Conservation (phyloP, 2,329 filamentous ascomycete genomes). For the Hymenoscyphus salicellus region DNA sequence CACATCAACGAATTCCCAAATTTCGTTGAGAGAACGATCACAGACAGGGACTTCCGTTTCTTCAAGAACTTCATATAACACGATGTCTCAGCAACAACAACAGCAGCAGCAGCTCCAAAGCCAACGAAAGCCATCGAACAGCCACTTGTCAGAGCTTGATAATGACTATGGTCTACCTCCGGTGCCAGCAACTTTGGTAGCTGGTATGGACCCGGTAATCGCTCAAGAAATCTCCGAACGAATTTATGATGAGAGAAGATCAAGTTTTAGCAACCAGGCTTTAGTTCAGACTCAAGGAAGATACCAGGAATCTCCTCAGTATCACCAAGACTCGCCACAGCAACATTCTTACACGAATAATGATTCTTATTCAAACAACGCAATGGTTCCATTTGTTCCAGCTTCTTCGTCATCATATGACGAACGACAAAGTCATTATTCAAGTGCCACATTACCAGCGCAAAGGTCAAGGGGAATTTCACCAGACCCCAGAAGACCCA, state of each 20-base stretch:
- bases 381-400: conserved; percentile 25
- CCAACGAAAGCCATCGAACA: conserved; percentile 25
- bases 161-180: conserved; percentile 43
- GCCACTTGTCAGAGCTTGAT: conserved; percentile 15
- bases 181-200: conserved; percentile 57
- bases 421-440: conserved; percentile 30
- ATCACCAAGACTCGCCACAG: conserved; percentile 25
- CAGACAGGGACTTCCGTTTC: conserved; percentile 25
- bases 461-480: conserved; percentile 31
- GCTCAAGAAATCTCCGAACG: conserved; percentile 56
- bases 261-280: conserved; percentile 41
- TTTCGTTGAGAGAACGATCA: conserved; percentile 28
- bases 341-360: conserved; percentile 16
- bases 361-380: conserved; percentile 29
- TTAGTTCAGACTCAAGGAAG: conserved; percentile 43
- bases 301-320: conserved; percentile 29
- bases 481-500: conserved; percentile 41
- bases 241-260: conserved; percentile 55
- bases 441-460: conserved; percentile 34
- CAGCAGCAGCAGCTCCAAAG: conserved; percentile 20
- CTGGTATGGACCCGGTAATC: conserved; percentile 56
- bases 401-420: conserved; percentile 28
- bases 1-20: conserved; percentile 26
- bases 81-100: conserved; percentile 12
- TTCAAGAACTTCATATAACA: conserved; percentile 29